A percentile compares a stretch with the other conserved stretches of the same genome.
These are phyloP conservation scores for Beauveria varroae DNA, from an alignment of 2,329 filamentous ascomycete species.

Conservation along the genomic window DNA sequence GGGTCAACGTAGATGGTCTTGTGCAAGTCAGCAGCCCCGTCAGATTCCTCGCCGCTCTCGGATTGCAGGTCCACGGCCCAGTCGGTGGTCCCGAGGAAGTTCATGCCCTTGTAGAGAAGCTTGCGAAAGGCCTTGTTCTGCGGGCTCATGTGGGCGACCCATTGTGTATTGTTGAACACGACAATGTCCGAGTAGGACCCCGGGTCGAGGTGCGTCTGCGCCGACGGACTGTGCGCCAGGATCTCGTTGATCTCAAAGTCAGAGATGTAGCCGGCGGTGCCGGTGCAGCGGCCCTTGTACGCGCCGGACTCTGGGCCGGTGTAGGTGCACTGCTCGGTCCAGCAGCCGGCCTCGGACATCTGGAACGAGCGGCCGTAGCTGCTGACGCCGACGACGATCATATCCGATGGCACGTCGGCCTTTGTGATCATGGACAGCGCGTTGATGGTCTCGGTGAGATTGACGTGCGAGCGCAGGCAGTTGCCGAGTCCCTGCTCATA, in stretches of 20 bases:
- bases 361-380: constrained; percentile 24
- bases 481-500: constrained; percentile 18
- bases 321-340: constrained; percentile 19
- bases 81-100: constrained; percentile 13
- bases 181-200: constrained; percentile 12
- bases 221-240: not conserved
- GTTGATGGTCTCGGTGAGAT: constrained; percentile 26
- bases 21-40: not conserved
- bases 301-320: constrained; percentile 19
- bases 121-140: constrained; percentile 8
- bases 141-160: constrained; percentile 13
- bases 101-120: constrained; percentile 9
- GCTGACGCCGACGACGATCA: constrained; percentile 23
- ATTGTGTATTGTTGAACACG: constrained; percentile 16
- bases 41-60: not conserved
- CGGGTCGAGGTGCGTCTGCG: not conserved
- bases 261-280: constrained; percentile 24
- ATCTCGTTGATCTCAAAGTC: constrained; percentile 23
- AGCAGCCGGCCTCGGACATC: constrained; percentile 24
- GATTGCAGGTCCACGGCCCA: constrained; percentile 15
- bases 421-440: constrained; percentile 29
- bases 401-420: constrained; percentile 22
- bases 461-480: constrained; percentile 29
- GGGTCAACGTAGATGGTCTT: not conserved
- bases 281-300: constrained; percentile 21